Evolutionary conservation across 257 asterid genomes (phyloP), one percentile per base, ranked within the genome.

Genomic region (Parsonsia alboflavescens): DNA sequence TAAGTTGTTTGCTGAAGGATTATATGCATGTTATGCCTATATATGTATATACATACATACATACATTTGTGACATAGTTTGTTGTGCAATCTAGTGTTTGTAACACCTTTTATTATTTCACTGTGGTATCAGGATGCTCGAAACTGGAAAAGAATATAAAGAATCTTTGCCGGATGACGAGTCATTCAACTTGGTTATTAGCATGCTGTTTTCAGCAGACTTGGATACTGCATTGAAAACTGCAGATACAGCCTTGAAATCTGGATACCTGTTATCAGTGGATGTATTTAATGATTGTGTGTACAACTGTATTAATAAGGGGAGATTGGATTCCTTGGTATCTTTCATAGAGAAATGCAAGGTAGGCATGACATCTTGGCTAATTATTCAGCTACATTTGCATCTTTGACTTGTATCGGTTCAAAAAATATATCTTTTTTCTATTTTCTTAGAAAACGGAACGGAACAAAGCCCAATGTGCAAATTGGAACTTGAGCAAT

Each of bases 341-440:
- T 87, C 96, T 49, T 62, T 92, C 80, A 82, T 92, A 66, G 97
- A 89, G 85, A 90, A 82, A 86, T 95, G 99, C 96, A 89, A 92
- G 97, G 99, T 92, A 81, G 72, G 44, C 46, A 19, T 70, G 59
- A 66, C 26, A 33, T 33, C 66, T 73, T 75, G 4, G 62, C 75
- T 82, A 42, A 79, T 73, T 54, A 28, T 72, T 75, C 58, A 46
- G 30, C 56, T 64, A 73, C 41, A 75, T 80, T n/a, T 54, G 57
- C 56, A 70, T 68, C 65, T 57, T 68, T 63, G 77, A 30, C 45
- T 41, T 41, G 58, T 78, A 80, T 46, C 56, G 69, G 36, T 58
- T 64, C 17, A 71, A 61, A 16, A 76, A 73, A 79, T 67, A 33
- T 33, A 1, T 1, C 2, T 33, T 33, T 33, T 33, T 33, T 33